Evolutionary conservation across 345 rosid genomes (phyloP).

Genomic region (Sapria himalayana): DNA sequence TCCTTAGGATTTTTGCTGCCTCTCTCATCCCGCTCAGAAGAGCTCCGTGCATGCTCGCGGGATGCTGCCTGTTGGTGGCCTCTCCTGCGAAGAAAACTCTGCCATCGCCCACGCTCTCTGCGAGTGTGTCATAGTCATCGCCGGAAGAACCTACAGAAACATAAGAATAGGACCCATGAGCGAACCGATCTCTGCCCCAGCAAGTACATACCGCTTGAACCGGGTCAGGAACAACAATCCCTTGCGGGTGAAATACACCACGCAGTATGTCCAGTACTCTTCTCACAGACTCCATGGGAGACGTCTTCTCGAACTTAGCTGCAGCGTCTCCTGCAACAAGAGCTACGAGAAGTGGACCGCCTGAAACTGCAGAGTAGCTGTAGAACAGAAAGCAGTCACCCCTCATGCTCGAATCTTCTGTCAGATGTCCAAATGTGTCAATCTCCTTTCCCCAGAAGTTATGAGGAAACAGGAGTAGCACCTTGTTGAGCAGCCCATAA

Average conservation of each 20-base stretch:
- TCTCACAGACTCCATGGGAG: constrained; percentile 72
- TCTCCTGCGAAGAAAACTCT: constrained; percentile 96
- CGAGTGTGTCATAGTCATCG: constrained; percentile 84
- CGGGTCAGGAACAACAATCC: constrained; percentile 89
- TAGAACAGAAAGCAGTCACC: constrained; percentile 91
- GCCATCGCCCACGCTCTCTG: constrained; percentile 82
- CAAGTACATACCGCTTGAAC: constrained; percentile 80
- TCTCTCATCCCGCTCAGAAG: constrained; percentile 96
- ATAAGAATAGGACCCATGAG: constrained; percentile 75
- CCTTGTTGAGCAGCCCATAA: constrained; percentile 73
- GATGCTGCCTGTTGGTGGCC: constrained; percentile 87
- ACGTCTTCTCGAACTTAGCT: constrained; percentile 49
- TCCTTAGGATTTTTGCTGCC: constrained; percentile 70
- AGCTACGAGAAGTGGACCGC: constrained; percentile 80
- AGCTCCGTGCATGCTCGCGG: constrained; percentile 98
- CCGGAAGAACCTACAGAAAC: constrained; percentile 88
- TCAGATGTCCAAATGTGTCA: constrained; percentile 78
- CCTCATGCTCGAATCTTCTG: constrained; percentile 54
- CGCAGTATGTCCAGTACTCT: constrained; percentile 51
- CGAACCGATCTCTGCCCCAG: constrained; percentile 77
- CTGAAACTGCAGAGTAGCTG: constrained; percentile 77
- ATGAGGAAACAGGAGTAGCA: constrained; percentile 66
- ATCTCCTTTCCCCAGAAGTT: constrained; percentile 89
- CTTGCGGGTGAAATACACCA: constrained; percentile 71
- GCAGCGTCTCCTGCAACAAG: constrained; percentile 94